Conservation (phyloP, 441 rosid genomes). For the Mallotus repandus region DNA sequence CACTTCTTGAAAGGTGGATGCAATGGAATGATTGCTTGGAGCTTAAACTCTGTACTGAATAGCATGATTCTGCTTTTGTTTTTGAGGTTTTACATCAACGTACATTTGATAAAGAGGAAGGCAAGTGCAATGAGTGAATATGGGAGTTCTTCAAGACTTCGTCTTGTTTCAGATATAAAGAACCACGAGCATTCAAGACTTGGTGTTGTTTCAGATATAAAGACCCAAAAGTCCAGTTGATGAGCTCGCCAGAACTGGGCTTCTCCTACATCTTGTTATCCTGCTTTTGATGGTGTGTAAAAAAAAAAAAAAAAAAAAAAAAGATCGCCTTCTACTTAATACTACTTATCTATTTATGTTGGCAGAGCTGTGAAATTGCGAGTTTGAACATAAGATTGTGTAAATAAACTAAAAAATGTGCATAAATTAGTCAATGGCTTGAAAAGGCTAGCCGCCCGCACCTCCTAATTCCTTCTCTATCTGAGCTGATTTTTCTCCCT, state of each 20-base stretch:
- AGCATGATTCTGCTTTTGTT: slow-evolving; percentile 51
- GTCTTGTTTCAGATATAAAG: neutral
- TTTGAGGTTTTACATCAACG: slow-evolving; percentile 55
- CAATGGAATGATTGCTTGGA: slow-evolving; percentile 88
- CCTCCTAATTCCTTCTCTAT: too few species aligned
- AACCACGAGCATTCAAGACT: neutral
- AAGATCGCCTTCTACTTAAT: too few species aligned
- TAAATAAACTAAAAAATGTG: neutral
- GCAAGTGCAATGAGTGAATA: neutral
- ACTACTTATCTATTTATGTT: too few species aligned
- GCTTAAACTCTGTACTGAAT: slow-evolving; percentile 62
- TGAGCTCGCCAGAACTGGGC: neutral
- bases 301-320: too few species aligned
- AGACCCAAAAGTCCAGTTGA: neutral
- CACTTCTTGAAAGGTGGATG: slow-evolving; percentile 84
- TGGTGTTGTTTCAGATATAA: neutral
- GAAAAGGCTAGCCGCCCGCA: slow-evolving; percentile 1
- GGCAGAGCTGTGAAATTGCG: too few species aligned
- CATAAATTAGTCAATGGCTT: neutral
- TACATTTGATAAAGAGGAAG: slow-evolving; percentile 26
- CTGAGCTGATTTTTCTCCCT: neutral
- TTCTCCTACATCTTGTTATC: neutral
- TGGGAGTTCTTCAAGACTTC: slow-evolving; percentile 9
- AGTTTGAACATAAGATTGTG: neutral
- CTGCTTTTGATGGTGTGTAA: too few species aligned